Evolutionary conservation across 2,329 filamentous ascomycete species (phyloP).

Genomic region (Aspergillus sp.): DNA sequence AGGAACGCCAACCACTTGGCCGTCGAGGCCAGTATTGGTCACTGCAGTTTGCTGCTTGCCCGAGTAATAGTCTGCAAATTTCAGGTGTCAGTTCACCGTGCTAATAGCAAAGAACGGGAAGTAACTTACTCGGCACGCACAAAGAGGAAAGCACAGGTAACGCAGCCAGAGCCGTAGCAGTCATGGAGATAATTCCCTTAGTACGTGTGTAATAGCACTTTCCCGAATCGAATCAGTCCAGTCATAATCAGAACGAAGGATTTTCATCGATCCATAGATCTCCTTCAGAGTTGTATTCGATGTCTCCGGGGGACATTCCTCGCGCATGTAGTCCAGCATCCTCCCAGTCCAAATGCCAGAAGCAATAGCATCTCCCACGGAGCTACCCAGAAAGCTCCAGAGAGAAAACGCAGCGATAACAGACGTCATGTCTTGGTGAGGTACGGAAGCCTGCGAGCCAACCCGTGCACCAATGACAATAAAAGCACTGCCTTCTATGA

Average conservation of each 20-base stretch:
- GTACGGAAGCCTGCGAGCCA: constrained; percentile 37
- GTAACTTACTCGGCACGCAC: constrained; percentile 30
- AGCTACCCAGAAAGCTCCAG: constrained; percentile 36
- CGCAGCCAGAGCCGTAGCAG: constrained; percentile 23
- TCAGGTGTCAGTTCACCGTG: too few relatives aligned
- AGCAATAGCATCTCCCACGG: constrained; percentile 34
- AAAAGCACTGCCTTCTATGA: constrained; percentile 33
- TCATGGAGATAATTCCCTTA: constrained; percentile 32
- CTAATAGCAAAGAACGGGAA: background rate
- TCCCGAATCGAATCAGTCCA: constrained; percentile 31
- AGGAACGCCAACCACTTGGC: constrained; percentile 9
- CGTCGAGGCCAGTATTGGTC: constrained; percentile 17
- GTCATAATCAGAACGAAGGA: constrained; percentile 25
- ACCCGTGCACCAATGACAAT: constrained; percentile 38
- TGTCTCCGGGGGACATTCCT: background rate
- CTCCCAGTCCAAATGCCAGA: constrained; percentile 31
- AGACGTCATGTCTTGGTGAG: constrained; percentile 38
- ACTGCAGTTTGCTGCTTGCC: constrained; percentile 21
- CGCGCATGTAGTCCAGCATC: constrained; percentile 2
- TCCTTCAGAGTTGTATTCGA: constrained; percentile 3
- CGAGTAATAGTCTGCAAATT: constrained; percentile 23
- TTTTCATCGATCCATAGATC: constrained; percentile 32
- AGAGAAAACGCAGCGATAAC: constrained; percentile 34
- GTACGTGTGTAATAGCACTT: constrained; percentile 29
- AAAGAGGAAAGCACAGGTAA: constrained; percentile 31